Conservation (phyloP, 2,329 filamentous ascomycete genomes). For the Neocatenulostroma microsporum region DNA sequence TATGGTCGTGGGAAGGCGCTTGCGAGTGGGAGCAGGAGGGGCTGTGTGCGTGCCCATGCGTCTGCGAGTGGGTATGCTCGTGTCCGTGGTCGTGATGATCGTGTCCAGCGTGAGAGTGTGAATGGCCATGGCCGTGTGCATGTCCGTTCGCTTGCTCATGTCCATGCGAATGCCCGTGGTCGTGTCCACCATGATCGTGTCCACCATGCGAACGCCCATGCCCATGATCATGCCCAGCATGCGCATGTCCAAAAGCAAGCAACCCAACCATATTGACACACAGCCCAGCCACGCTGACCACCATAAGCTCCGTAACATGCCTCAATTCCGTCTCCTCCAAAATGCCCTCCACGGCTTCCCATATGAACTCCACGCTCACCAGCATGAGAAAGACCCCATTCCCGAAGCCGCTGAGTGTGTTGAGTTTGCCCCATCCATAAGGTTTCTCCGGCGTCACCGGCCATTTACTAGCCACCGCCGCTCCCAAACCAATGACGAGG, state of each 20-base stretch:
- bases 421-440: constrained; percentile 93
- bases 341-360: constrained; percentile 83
- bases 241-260: constrained; percentile 62
- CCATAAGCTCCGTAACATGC: constrained; percentile 73
- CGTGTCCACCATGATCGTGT: constrained; percentile 26
- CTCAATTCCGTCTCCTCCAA: constrained; percentile 77
- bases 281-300: constrained; percentile 80
- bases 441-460: constrained; percentile 81
- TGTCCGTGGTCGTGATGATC: constrained; percentile 28
- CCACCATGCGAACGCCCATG: constrained; percentile 52
- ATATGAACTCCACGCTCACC: constrained; percentile 90
- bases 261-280: constrained; percentile 89
- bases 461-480: constrained; percentile 94
- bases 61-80: constrained; percentile 30
- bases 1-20: constrained; percentile 14
- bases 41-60: constrained; percentile 53
- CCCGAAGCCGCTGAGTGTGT: constrained; percentile 90
- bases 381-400: constrained; percentile 94
- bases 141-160: constrained; percentile 26
- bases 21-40: constrained; percentile 11
- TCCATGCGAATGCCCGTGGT: constrained; percentile 34
- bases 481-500: constrained; percentile 78
- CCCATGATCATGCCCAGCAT: constrained; percentile 38
- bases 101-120: constrained; percentile 18
- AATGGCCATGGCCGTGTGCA: constrained; percentile 29